phyloP scores from a whole-genome alignment of 1,284 basidiomycete species.

The Cutaneotrichosporon spelunceum region DNA sequence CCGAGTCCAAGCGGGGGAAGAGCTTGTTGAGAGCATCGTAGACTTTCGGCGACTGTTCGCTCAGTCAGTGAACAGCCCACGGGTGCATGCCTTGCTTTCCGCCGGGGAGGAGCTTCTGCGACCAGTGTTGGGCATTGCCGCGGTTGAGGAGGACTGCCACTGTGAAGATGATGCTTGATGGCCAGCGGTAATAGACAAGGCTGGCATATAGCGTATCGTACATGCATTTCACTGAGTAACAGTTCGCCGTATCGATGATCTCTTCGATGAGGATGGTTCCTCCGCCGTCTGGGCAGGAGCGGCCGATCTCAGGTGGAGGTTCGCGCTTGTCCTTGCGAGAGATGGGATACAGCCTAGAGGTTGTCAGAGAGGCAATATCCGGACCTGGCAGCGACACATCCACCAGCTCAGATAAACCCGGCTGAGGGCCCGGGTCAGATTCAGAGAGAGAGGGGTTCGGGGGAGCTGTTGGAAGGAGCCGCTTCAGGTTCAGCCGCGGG shows the following conservation, averaged over 20 bases:
- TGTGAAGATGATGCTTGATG: not conserved
- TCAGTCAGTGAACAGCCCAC: not conserved
- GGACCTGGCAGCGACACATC: too few species aligned
- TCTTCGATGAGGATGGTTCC: not conserved
- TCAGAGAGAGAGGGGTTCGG: not conserved
- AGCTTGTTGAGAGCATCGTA: not conserved
- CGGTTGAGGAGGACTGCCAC: not conserved
- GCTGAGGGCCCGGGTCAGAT: not conserved
- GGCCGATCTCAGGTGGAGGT: not conserved
- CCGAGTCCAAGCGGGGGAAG: not conserved
- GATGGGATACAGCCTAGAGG: too few species aligned
- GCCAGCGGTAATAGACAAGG: not conserved
- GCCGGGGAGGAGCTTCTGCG: not conserved
- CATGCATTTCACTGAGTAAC: not conserved
- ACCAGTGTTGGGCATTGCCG: slow-evolving; percentile 3
- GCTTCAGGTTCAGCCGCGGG: not conserved
- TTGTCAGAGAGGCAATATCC: too few species aligned
- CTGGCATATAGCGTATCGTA: not conserved
- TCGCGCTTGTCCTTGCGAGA: not conserved
- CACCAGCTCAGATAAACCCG: too few species aligned
- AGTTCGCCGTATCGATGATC: slow-evolving; percentile 3
- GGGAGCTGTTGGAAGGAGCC: not conserved
- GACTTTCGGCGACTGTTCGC: not conserved
- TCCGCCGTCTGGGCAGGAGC: not conserved
- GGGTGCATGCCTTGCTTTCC: not conserved